These are phyloP conservation scores for Nemania sp. DNA, from an alignment of 2,329 filamentous ascomycete genomes.

Conservation along the genomic window DNA sequence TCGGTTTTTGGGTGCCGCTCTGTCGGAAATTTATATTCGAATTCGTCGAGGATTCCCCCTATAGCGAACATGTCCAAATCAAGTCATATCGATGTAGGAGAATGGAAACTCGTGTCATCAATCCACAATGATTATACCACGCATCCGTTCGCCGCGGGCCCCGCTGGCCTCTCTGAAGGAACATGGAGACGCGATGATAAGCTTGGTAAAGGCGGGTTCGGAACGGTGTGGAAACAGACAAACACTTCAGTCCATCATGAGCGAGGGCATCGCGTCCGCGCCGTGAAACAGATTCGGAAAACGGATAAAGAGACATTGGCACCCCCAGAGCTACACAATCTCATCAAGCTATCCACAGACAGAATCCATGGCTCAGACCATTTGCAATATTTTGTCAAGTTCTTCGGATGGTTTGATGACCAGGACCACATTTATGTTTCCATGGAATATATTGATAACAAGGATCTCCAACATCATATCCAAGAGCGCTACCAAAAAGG, in stretches of 20 bases:
- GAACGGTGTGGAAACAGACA: neutral
- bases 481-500: neutral
- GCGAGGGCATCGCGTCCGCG: neutral
- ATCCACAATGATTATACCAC: neutral
- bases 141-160: too few species aligned
- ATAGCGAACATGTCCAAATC: neutral
- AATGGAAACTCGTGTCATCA: neutral
- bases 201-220: neutral
- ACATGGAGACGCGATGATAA: neutral
- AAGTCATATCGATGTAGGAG: neutral
- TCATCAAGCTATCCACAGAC: neutral
- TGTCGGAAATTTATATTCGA: neutral
- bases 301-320: neutral
- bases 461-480: neutral
- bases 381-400: neutral
- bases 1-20: neutral
- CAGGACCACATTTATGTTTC: neutral
- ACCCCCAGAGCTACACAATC: neutral
- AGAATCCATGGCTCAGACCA: neutral
- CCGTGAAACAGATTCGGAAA: slow-evolving; percentile 3
- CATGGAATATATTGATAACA: neutral
- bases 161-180: neutral
- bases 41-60: too few species aligned
- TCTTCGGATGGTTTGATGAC: neutral
- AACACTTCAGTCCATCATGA: neutral